phyloP scores from a whole-genome alignment of 352 stramenopile species.

The Globisporangium mamillatum region DNA sequence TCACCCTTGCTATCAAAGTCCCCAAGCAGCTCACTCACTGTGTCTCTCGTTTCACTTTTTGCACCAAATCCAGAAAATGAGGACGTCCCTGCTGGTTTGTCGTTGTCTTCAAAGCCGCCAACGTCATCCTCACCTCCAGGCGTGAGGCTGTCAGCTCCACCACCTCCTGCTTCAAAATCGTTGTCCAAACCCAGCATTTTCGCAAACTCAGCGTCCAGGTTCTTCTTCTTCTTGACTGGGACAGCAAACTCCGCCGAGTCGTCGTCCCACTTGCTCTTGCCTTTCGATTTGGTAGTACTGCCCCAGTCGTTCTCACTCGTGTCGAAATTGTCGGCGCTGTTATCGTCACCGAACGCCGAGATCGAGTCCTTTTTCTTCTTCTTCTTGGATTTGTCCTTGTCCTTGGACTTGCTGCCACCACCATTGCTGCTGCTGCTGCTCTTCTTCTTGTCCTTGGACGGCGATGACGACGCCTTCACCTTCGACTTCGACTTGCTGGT shows the following conservation, averaged over 20 bases:
- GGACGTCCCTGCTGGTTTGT: neutral
- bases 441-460: slow-evolving; percentile 36
- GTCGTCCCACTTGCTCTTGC: slow-evolving; percentile 23
- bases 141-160: neutral
- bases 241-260: slow-evolving; percentile 23
- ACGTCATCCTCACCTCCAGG: slow-evolving; percentile 13
- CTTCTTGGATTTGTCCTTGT: slow-evolving; percentile 19
- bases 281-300: slow-evolving; percentile 25
- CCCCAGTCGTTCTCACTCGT: slow-evolving; percentile 23
- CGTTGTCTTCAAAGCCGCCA: neutral
- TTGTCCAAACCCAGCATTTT: slow-evolving; percentile 65
- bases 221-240: slow-evolving; percentile 36
- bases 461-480: slow-evolving; percentile 9
- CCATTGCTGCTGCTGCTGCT: slow-evolving; percentile 23
- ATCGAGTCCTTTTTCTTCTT: slow-evolving; percentile 40
- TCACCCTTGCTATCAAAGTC: neutral
- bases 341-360: slow-evolving; percentile 14
- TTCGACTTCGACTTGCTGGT: slow-evolving; percentile 21
- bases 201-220: slow-evolving; percentile 59
- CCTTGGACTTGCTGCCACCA: slow-evolving; percentile 6
- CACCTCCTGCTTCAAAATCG: slow-evolving; percentile 15
- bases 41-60: neutral
- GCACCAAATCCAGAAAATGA: slow-evolving; percentile 1
- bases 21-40: neutral
- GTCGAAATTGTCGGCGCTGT: slow-evolving; percentile 28